Base-by-base conservation (phyloP, 2,329 filamentous ascomycete species). In the Pseudogymnoascus sp. region DNA sequence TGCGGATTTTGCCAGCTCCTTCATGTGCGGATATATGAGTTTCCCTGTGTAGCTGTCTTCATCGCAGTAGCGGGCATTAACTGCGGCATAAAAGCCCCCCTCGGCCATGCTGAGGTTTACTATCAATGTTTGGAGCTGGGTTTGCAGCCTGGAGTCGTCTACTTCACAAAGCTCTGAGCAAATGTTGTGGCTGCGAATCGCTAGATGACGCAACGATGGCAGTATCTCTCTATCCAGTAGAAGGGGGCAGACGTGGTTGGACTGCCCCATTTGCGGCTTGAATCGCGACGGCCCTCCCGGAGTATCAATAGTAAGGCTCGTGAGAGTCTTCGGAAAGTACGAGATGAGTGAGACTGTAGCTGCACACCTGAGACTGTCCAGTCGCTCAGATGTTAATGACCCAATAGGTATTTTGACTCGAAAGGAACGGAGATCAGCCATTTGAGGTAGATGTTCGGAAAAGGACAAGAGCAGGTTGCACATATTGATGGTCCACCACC, bases 281-380 rank as follows among this genome's bases (percentile, higher is more conserved):
- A 43, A 43, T 23, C 19, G 21, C 26, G 38, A 49, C 19, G 21
- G 59, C 21, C 43, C 59, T 5, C 59, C 35, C 5, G 59, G 59
- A 16, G 26, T 49, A 45, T 61, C 59, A 38, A 61, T 49, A 19
- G 59, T 61, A 45, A 61, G 38, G 11, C 26, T 61, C 12, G 59
- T 49, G 59, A 61, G 19, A 29, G 59, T 38, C 37, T 14, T 41
- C 11, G 59, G 59, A 41, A 61, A 16, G 3, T 38, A 14, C 3
- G 33, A 45, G 19, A 49, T 43, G 12, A 61, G 31, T 26, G 38
- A 11, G 11, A 23, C 59, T 61, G 31, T 16, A n/a, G 59, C 29
- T n/a, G 38, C 21, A 29, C 41, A 45, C 11, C 41, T 45, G 41
- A 45, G 41, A n/a, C 43, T 26, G 21, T 49, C 43, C 43, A 49